phyloP scores from a whole-genome alignment of 2,329 filamentous ascomycete genomes.

The Cercospora citrullina region DNA sequence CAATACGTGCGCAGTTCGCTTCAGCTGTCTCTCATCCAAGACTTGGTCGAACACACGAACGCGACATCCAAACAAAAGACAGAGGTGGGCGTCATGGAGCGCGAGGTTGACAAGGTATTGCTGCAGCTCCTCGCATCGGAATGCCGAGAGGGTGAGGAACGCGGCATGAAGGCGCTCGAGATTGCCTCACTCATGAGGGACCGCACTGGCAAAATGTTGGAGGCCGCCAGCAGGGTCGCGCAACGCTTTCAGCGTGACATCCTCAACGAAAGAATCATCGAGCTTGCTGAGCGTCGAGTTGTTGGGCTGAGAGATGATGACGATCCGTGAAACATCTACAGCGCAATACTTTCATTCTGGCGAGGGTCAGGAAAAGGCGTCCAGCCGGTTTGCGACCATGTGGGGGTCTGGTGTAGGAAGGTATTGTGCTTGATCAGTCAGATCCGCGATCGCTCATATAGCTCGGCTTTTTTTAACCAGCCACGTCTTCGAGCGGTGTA shows the following conservation, averaged over 20 bases:
- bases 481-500: slow-evolving; percentile 1
- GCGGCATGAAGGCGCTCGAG: slow-evolving; percentile 92
- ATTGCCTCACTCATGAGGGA: slow-evolving; percentile 85
- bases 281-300: slow-evolving; percentile 71
- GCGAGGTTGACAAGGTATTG: slow-evolving; percentile 86
- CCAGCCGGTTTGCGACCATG: background rate
- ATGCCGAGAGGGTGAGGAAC: slow-evolving; percentile 88
- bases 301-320: slow-evolving; percentile 62
- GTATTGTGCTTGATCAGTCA: background rate
- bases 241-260: slow-evolving; percentile 77
- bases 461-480: slow-evolving; percentile 10
- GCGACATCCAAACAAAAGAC: slow-evolving; percentile 64
- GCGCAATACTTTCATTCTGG: background rate
- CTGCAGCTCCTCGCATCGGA: slow-evolving; percentile 86
- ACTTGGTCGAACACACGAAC: slow-evolving; percentile 69
- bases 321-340: slow-evolving; percentile 25
- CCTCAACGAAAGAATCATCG: slow-evolving; percentile 85
- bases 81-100: slow-evolving; percentile 68
- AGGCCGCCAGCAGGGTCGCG: slow-evolving; percentile 87
- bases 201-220: slow-evolving; percentile 81
- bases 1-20: slow-evolving; percentile 73
- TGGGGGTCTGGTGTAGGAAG: background rate
- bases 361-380: background rate
- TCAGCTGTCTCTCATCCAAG: slow-evolving; percentile 70
- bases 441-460: background rate